phyloP scores from a whole-genome alignment of 2,329 filamentous ascomycete species.

The Aspergillus viridinutans region DNA sequence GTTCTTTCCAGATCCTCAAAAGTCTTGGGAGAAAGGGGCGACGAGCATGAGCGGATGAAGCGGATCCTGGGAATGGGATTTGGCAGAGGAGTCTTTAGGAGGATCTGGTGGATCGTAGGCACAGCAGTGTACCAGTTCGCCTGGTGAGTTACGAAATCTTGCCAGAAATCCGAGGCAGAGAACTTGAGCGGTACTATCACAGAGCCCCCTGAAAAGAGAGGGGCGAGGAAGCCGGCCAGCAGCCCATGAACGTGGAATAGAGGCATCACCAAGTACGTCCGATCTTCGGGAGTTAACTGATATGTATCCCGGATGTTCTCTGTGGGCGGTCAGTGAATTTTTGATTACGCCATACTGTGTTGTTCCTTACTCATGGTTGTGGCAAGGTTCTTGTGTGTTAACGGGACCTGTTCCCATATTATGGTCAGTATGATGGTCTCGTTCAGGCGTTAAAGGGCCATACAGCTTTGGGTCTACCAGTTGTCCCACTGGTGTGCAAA shows the following conservation, averaged over 20 bases:
- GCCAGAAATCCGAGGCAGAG: slow-evolving; percentile 79
- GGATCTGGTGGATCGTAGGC: slow-evolving; percentile 87
- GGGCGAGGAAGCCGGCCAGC: slow-evolving; percentile 74
- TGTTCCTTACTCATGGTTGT: slow-evolving; percentile 65
- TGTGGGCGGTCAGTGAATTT: slow-evolving; percentile 24
- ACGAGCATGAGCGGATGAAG: slow-evolving; percentile 85
- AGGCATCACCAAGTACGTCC: slow-evolving; percentile 85
- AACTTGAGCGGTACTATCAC: slow-evolving; percentile 75
- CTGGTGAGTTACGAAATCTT: slow-evolving; percentile 65
- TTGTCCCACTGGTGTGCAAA: slow-evolving; percentile 80
- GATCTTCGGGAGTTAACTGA: slow-evolving; percentile 63
- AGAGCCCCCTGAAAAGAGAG: slow-evolving; percentile 70
- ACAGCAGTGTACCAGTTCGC: slow-evolving; percentile 93
- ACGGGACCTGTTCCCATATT: slow-evolving; percentile 54
- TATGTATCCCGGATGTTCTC: slow-evolving; percentile 78
- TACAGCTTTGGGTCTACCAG: slow-evolving; percentile 78
- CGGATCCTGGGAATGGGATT: slow-evolving; percentile 67
- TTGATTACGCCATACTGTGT: neutral
- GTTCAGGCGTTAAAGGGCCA: slow-evolving; percentile 17
- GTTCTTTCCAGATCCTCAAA: slow-evolving; percentile 74
- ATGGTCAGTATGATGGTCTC: slow-evolving; percentile 2
- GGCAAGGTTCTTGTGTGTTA: slow-evolving; percentile 76
- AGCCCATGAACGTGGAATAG: slow-evolving; percentile 90
- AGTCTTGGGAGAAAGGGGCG: slow-evolving; percentile 73
- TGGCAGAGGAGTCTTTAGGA: slow-evolving; percentile 69